Conservation (phyloP, 164 flowering plant species). For the Kingdonia uniflora region DNA sequence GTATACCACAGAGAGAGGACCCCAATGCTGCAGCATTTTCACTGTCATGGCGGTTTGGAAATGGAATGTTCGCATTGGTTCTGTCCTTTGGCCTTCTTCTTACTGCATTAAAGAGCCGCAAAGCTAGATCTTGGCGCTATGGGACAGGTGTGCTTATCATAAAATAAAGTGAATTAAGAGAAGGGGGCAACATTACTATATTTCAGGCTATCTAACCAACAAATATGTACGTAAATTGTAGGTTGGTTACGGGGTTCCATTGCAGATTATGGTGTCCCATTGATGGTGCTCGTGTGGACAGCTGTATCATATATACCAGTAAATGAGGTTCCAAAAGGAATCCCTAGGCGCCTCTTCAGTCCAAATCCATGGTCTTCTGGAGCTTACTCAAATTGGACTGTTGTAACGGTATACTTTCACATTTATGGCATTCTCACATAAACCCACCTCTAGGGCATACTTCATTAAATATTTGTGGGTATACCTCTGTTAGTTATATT, state of each 20-base stretch:
- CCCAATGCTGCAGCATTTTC: constrained; percentile 41
- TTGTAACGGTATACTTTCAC: constrained; percentile 46
- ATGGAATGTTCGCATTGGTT: constrained; percentile 96
- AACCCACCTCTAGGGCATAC: too few relatives aligned
- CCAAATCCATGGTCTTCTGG: constrained; percentile 98
- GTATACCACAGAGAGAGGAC: constrained; percentile 67
- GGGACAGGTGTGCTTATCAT: constrained; percentile 54
- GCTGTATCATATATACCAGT: constrained; percentile 71
- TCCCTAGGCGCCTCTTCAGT: constrained; percentile 87
- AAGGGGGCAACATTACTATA: too few relatives aligned
- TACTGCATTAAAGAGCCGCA: constrained; percentile 80
- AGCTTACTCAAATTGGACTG: constrained; percentile 93
- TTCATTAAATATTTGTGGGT: constrained; percentile 1
- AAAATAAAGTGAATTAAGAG: too few relatives aligned
- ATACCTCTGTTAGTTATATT: too few relatives aligned
- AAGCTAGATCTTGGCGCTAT: constrained; percentile 95
- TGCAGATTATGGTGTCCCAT: constrained; percentile 96
- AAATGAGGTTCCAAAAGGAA: constrained; percentile 71
- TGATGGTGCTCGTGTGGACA: constrained; percentile 95
- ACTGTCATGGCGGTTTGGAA: constrained; percentile 84
- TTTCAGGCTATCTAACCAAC: background rate
- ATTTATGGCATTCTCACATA: background rate
- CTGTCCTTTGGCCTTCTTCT: constrained; percentile 89
- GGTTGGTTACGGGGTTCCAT: constrained; percentile 78
- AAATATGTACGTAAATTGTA: constrained; percentile 13